Base-by-base conservation (phyloP, 2,329 filamentous ascomycete species). In the Pseudogymnoascus sp. region DNA sequence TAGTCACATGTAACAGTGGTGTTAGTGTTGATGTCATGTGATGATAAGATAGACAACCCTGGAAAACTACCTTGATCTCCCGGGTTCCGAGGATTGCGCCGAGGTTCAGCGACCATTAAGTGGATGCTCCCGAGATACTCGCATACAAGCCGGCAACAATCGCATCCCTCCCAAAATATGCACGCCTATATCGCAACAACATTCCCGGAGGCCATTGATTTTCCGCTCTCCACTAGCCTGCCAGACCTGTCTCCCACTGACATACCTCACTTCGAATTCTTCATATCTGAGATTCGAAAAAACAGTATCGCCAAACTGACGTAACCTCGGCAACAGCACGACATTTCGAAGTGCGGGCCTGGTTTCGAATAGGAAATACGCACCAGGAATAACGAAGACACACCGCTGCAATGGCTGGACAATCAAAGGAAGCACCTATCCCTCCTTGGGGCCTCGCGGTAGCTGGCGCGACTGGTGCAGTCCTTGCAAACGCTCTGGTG, bases 371-470 rank as follows among this genome's bases (percentile, higher is more conserved):
- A 18, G 50, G 50, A 56, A 56, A 56, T 56, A 56, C 28, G 11
- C 28, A n/a, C 50, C 50, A 18, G 12, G 8, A 56, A 7, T 18
- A 16, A 33, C 28, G 28, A 56, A 33, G 10, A 56, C 25, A 56
- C 50, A 4, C 50, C 47, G 50, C 50, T 40, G 25, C 40, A 18
- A 68, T 68, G 67, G 63, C 67, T 33, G 66, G 59, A 40, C 67
- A 66, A 65, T 74, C 73, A 38, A 74, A 75, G 63, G 71, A 74
- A 60, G 70, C 67, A 28, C 25, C 66, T 80, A 68, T 97, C 65
- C 92, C 94, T 44, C 90, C 94, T 62, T 97, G 93, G 93, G 93
- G 92, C 62, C 88, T 88, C 73, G 94, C 94, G 62, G 86, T 96
- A 68, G 93, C 94, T 66, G 94, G 94, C 71, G 91, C 94, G 61